These are phyloP conservation scores for Fusarium setosum DNA, from an alignment of 2,329 filamentous ascomycete genomes.

Conservation along the genomic window DNA sequence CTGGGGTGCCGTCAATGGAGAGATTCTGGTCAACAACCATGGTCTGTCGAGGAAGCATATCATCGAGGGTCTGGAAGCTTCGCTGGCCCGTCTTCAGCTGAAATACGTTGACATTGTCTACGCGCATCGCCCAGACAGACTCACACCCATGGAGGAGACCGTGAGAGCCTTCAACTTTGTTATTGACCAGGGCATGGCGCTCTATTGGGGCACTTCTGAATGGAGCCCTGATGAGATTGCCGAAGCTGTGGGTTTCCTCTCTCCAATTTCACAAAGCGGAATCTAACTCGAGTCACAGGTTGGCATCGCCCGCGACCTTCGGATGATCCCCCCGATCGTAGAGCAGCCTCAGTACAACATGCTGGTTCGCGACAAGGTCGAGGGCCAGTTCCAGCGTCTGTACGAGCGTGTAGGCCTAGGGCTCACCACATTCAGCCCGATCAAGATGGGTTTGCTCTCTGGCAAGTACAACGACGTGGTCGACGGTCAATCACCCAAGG, in stretches of 20 bases:
- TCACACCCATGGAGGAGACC: slow-evolving; percentile 77
- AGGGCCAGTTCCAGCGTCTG: slow-evolving; percentile 70
- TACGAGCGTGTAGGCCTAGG: slow-evolving; percentile 70
- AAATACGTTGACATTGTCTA: slow-evolving; percentile 77
- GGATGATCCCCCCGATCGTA: slow-evolving; percentile 71
- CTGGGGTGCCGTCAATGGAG: slow-evolving; percentile 71
- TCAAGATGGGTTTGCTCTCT: slow-evolving; percentile 68
- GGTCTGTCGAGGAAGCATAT: slow-evolving; percentile 77
- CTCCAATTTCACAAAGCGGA: accelerated
- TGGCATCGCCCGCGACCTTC: slow-evolving; percentile 67
- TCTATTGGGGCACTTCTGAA: slow-evolving; percentile 74
- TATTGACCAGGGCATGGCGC: slow-evolving; percentile 74
- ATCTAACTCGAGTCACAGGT: slow-evolving; percentile 47
- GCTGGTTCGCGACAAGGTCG: slow-evolving; percentile 69
- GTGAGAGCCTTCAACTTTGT: slow-evolving; percentile 78
- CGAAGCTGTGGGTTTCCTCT: slow-evolving; percentile 56
- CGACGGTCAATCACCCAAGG: slow-evolving; percentile 60
- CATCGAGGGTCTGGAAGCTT: slow-evolving; percentile 64
- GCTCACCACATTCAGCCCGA: slow-evolving; percentile 71
- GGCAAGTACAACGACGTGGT: slow-evolving; percentile 74
- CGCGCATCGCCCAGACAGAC: slow-evolving; percentile 74
- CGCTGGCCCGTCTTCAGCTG: slow-evolving; percentile 66
- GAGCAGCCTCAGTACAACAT: slow-evolving; percentile 79
- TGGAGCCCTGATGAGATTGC: slow-evolving; percentile 77
- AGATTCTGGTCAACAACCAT: slow-evolving; percentile 72